Conservation (phyloP, 352 stramenopile species). For the Pythium sukuiense region DNA sequence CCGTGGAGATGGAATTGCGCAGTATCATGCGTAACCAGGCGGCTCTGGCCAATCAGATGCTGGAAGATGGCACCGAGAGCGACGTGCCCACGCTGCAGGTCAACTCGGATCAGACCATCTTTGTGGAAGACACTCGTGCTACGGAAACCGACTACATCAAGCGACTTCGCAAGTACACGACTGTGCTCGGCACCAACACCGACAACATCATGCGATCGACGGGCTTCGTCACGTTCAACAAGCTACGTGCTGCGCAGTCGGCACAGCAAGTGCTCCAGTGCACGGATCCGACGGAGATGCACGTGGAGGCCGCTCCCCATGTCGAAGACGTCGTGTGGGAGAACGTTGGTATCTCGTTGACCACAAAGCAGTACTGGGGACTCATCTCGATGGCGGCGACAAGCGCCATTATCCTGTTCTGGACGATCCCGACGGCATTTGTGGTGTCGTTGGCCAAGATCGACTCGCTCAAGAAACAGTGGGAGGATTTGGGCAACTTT, state of each 20-base stretch:
- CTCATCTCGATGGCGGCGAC: constrained; percentile 63
- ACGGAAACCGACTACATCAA: constrained; percentile 65
- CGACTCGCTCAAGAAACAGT: constrained; percentile 49
- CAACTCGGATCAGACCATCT: background rate
- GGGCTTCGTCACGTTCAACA: constrained; percentile 84
- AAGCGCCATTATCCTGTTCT: constrained; percentile 77
- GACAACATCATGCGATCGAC: constrained; percentile 65
- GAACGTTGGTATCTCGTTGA: constrained; percentile 79
- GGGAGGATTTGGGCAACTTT: constrained; percentile 42
- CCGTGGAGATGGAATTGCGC: constrained; percentile 78
- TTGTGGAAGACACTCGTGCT: constrained; percentile 18
- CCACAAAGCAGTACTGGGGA: constrained; percentile 66
- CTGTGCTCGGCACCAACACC: constrained; percentile 35
- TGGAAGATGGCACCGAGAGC: constrained; percentile 20
- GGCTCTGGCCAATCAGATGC: constrained; percentile 52
- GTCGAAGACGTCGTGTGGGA: constrained; percentile 76
- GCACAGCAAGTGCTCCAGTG: constrained; percentile 82
- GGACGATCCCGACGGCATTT: constrained; percentile 78
- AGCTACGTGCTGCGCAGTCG: constrained; percentile 65
- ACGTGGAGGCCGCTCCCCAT: constrained; percentile 60
- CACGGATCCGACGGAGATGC: constrained; percentile 67
- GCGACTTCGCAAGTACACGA: constrained; percentile 31
- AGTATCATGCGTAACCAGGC: constrained; percentile 67
- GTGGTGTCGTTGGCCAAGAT: constrained; percentile 79
- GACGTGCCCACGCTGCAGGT: constrained; percentile 36